Conservation (phyloP, 805 yeast species). For the Kluyveromyces wickerhamii region DNA sequence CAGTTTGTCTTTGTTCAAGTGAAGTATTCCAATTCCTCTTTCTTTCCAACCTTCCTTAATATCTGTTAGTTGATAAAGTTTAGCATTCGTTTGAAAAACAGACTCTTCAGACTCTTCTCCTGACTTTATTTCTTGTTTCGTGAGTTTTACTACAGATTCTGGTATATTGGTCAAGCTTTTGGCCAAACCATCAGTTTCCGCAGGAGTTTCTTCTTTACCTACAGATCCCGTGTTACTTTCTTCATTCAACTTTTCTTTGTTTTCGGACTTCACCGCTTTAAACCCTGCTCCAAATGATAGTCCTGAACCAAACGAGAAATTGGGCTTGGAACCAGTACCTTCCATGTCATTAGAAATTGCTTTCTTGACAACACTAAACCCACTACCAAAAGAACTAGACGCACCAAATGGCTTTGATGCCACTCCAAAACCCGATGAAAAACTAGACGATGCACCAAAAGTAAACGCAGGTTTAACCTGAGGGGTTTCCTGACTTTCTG, state of each 20-base stretch:
- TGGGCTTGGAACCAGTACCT: constrained; percentile 11
- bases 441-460: constrained; percentile 46
- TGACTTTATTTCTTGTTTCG: constrained; percentile 55
- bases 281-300: constrained; percentile 36
- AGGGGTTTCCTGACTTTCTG: no score
- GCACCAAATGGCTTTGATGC: constrained; percentile 35
- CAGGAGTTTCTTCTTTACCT: constrained; percentile 7
- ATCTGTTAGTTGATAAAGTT: constrained; percentile 65
- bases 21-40: constrained; percentile 84
- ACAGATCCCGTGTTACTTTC: constrained; percentile 8
- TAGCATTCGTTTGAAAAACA: constrained; percentile 61
- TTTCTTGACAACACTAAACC: constrained; percentile 10
- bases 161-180: neutral
- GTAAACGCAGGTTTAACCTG: constrained; percentile 43
- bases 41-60: constrained; percentile 88
- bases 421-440: constrained; percentile 35
- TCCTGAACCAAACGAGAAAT: constrained; percentile 38
- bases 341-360: constrained; percentile 5
- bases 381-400: constrained; percentile 34
- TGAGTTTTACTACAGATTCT: constrained; percentile 50
- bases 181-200: constrained; percentile 10
- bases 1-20: constrained; percentile 48
- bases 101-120: constrained; percentile 87
- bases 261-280: constrained; percentile 11
- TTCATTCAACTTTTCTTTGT: constrained; percentile 11